Evolutionary conservation across 2,329 filamentous ascomycete genomes (phyloP).

Genomic region (Nemania sp.): DNA sequence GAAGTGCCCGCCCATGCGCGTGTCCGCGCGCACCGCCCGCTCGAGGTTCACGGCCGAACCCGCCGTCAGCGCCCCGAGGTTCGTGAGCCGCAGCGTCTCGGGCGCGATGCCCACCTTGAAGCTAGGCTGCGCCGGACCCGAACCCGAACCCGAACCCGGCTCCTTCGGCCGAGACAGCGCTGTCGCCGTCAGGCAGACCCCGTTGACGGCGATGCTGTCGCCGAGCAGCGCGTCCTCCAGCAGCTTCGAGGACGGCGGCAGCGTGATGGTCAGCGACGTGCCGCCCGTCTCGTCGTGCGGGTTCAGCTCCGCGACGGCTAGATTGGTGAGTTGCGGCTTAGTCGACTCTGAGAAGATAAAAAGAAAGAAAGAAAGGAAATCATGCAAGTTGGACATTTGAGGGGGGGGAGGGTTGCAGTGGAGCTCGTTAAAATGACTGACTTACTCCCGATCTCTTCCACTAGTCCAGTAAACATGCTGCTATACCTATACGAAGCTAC

Average conservation of each 20-base stretch:
- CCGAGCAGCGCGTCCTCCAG: conserved; percentile 83
- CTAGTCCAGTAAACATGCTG: conserved; percentile 91
- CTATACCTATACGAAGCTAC: neutral
- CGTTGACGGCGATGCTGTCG: conserved; percentile 94
- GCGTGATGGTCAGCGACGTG: conserved; percentile 84
- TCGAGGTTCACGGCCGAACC: conserved; percentile 85
- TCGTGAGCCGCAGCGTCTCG: conserved; percentile 93
- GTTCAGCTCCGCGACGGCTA: conserved; percentile 84
- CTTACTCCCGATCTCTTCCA: conserved; percentile 90
- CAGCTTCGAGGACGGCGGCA: conserved; percentile 69
- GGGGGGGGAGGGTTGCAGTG: conserved; percentile 4
- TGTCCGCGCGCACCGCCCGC: conserved; percentile 85
- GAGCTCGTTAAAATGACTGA: conserved; percentile 30
- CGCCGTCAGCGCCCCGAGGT: conserved; percentile 75
- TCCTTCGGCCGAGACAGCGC: conserved; percentile 50
- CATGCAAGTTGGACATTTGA: neutral
- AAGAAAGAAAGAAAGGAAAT: too few relatives aligned
- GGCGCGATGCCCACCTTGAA: conserved; percentile 96
- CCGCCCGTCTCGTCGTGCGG: conserved; percentile 81
- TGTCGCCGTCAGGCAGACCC: conserved; percentile 94
- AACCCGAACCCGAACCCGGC: neutral
- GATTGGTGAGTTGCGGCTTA: conserved; percentile 26
- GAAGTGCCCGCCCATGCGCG: conserved; percentile 97
- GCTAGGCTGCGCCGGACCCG: conserved; percentile 38
- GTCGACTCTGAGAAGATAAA: conserved; percentile 23